These are phyloP conservation scores for Climacium dendroides DNA, from an alignment of 225 moss, liverwort and hornwort species.

Conservation along the genomic window DNA sequence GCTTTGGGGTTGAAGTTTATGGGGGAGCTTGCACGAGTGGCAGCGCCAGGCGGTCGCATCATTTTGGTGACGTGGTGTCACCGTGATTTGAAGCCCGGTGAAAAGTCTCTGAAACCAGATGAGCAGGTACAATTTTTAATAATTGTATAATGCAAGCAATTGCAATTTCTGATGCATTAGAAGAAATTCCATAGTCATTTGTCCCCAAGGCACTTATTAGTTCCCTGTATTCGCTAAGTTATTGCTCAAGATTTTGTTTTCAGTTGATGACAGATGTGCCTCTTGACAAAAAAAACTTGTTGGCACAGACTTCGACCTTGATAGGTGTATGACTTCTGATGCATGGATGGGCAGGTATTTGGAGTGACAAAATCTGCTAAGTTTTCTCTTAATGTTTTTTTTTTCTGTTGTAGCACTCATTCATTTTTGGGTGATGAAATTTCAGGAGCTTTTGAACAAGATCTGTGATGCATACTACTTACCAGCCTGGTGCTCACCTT, in stretches of 20 bases:
- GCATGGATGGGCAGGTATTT: background rate
- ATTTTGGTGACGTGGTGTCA: conserved; percentile 94
- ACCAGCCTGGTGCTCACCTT: conserved; percentile 91
- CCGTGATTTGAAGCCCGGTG: conserved; percentile 72
- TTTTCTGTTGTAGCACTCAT: background rate
- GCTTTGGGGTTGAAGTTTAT: conserved; percentile 42
- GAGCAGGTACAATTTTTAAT: conserved; percentile 39
- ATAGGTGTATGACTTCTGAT: background rate
- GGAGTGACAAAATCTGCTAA: background rate
- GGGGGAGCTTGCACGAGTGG: conserved; percentile 70
- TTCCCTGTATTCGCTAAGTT: background rate
- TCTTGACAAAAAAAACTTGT: background rate
- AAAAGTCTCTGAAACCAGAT: conserved; percentile 48
- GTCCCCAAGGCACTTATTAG: background rate
- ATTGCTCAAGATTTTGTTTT: background rate
- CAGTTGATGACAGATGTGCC: background rate
- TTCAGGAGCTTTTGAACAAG: conserved; percentile 75
- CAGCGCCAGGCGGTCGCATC: conserved; percentile 77
- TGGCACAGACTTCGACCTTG: background rate
- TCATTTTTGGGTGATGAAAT: background rate
- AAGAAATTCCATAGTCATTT: too few relatives aligned
- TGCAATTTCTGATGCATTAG: background rate
- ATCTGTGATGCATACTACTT: conserved; percentile 82
- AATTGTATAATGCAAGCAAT: background rate
- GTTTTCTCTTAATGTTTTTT: background rate